Conservation (phyloP, 306 rosid genomes). For the Corylus heterophylla region DNA sequence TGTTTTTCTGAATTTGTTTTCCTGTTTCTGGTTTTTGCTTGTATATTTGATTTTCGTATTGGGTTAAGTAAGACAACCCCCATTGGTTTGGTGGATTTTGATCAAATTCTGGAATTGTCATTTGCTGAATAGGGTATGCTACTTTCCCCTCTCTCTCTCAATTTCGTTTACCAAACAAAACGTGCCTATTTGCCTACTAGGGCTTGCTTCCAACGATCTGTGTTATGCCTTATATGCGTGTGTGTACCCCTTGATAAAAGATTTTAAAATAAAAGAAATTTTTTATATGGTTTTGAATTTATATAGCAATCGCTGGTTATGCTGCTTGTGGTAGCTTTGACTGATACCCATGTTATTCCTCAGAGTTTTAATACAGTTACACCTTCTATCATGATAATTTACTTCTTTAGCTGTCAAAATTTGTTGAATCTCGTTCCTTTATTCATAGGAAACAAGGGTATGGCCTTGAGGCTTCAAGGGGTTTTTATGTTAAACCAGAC, state of each 20-base stretch:
- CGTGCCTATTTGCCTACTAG: neutral
- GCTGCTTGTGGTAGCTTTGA: neutral
- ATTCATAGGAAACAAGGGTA: slow-evolving; percentile 15
- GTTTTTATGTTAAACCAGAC: neutral
- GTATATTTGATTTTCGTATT: neutral
- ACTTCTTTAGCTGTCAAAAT: neutral
- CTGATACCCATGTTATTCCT: neutral
- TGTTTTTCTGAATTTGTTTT: neutral
- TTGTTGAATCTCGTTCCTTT: neutral
- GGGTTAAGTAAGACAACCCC: neutral
- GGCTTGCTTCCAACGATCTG: neutral
- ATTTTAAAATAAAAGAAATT: neutral
- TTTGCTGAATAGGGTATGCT: neutral
- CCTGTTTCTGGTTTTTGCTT: no score
- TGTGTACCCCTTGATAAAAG: neutral
- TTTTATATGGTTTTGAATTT: neutral
- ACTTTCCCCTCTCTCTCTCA: no score
- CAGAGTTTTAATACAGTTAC: neutral
- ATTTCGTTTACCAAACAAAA: neutral
- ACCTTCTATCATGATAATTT: neutral
- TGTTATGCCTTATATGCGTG: neutral
- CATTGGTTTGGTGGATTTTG: neutral
- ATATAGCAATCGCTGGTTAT: neutral
- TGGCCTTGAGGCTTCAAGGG: neutral
- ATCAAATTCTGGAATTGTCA: neutral